A percentile compares a stretch with the other conserved stretches of the same genome.
phyloP scores from a whole-genome alignment of 768 basidiomycete species.

The Trametes meyenii region DNA sequence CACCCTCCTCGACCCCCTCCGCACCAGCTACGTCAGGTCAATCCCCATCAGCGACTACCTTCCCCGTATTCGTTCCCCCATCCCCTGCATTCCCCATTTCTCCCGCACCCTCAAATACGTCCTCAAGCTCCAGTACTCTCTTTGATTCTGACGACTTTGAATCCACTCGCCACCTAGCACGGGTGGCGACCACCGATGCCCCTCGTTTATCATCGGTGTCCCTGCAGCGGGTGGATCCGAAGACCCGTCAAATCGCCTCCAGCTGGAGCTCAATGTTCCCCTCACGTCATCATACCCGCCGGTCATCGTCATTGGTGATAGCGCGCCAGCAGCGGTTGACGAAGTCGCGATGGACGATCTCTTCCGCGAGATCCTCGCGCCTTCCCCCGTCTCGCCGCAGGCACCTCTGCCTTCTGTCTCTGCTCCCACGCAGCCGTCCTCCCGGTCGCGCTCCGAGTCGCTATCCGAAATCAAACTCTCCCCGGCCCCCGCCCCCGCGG shows the following conservation, averaged over 20 bases:
- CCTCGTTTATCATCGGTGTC: constrained; percentile 61
- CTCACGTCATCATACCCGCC: constrained; percentile 26
- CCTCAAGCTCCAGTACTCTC: constrained; percentile 32
- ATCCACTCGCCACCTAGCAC: constrained; percentile 97
- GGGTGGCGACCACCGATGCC: constrained; percentile 83
- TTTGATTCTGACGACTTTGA: constrained; percentile 44
- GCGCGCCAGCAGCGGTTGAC: constrained; percentile 44
- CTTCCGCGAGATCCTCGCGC: constrained; percentile 69
- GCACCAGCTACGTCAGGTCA: constrained; percentile 30
- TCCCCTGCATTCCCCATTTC: constrained; percentile 40
- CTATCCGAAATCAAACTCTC: constrained; percentile 24
- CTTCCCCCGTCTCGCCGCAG: constrained; percentile 42
- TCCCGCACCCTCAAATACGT: constrained; percentile 41
- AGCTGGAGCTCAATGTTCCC: constrained; percentile 44
- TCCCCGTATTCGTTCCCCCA: constrained; percentile 37
- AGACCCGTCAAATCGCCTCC: constrained; percentile 26
- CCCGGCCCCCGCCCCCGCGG: constrained; percentile 29
- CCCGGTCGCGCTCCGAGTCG: constrained; percentile 22
- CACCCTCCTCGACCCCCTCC: constrained; percentile 28
- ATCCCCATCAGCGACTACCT: constrained; percentile 29
- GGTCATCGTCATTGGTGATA: constrained; percentile 27
- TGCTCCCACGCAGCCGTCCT: constrained; percentile 24
- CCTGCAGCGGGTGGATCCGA: constrained; percentile 90
- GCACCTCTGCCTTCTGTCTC: constrained; percentile 36
- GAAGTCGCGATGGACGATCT: constrained; percentile 68